Percentiles rank a stretch among this genome's conserved stretches.
Evolutionary conservation across 805 yeast species (phyloP).

Genomic region (Wickerhamomyces sydowiorum): DNA sequence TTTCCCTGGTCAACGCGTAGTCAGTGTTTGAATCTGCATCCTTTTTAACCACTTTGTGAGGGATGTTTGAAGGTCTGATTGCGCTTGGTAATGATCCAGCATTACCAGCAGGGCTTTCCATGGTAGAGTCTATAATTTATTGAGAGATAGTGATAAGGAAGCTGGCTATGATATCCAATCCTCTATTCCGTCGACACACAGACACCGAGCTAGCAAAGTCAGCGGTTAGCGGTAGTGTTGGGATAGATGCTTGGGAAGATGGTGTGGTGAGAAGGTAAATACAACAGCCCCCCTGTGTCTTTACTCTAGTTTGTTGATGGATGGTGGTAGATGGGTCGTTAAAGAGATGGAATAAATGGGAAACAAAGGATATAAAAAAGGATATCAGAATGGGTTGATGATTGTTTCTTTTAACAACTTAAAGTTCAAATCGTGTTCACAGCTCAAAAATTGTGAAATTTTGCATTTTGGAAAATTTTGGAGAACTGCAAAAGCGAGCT

Average conservation of each 20-base stretch:
- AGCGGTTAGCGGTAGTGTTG: not conserved
- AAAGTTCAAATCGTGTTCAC: too few species aligned
- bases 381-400: too few species aligned
- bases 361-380: not conserved
- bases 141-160: too few species aligned
- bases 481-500: too few species aligned
- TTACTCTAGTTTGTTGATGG: not conserved
- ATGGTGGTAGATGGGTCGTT: not conserved
- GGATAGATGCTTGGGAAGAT: not conserved
- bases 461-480: too few species aligned
- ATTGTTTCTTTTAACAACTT: too few species aligned
- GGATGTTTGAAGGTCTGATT: not conserved
- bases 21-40: not conserved
- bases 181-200: not conserved
- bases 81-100: not conserved
- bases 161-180: too few species aligned
- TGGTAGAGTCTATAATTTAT: too few species aligned
- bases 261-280: not conserved
- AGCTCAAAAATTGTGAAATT: too few species aligned
- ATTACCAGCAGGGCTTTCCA: not conserved
- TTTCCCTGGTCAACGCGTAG: conserved; percentile 4
- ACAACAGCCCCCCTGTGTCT: not conserved
- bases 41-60: too few species aligned
- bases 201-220: not conserved
- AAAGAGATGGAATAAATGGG: not conserved